phyloP scores from a whole-genome alignment of 257 asterid genomes.

The Ballota nigra region DNA sequence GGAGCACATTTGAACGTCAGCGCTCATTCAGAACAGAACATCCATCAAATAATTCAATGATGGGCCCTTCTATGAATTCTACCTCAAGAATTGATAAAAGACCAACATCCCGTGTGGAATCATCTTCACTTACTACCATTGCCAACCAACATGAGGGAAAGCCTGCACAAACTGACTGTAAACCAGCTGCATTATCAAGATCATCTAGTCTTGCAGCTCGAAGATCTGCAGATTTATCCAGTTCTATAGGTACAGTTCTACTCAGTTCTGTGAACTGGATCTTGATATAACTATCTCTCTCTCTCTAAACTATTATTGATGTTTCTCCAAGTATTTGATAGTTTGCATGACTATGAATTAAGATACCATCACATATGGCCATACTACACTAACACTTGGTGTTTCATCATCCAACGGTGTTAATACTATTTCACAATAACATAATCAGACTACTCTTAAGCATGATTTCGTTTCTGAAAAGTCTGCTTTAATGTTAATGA shows the following conservation, averaged over 20 bases:
- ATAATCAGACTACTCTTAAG: constrained; percentile 39
- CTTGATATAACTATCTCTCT: background rate
- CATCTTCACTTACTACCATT: constrained; percentile 35
- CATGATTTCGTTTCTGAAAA: constrained; percentile 51
- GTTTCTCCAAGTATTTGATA: constrained; percentile 14
- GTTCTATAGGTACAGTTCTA: constrained; percentile 42
- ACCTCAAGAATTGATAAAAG: constrained; percentile 51
- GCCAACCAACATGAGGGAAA: constrained; percentile 44
- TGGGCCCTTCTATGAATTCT: constrained; percentile 38
- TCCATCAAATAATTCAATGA: constrained; percentile 33
- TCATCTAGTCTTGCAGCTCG: constrained; percentile 58
- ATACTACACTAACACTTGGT: constrained; percentile 20
- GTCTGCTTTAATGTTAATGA: constrained; percentile 41
- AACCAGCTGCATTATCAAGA: constrained; percentile 44
- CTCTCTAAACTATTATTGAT: background rate
- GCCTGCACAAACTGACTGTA: constrained; percentile 48
- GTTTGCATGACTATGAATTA: constrained; percentile 43
- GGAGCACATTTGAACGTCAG: constrained; percentile 55
- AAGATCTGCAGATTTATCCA: constrained; percentile 42
- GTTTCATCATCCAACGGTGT: constrained; percentile 38
- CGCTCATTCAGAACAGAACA: constrained; percentile 56
- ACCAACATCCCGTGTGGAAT: constrained; percentile 40
- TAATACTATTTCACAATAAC: constrained; percentile 40
- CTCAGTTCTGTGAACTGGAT: constrained; percentile 21
- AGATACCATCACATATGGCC: constrained; percentile 49